These are phyloP conservation scores for Wickerhamomyces sydowiorum DNA, from an alignment of 805 yeast species.

Conservation along the genomic window DNA sequence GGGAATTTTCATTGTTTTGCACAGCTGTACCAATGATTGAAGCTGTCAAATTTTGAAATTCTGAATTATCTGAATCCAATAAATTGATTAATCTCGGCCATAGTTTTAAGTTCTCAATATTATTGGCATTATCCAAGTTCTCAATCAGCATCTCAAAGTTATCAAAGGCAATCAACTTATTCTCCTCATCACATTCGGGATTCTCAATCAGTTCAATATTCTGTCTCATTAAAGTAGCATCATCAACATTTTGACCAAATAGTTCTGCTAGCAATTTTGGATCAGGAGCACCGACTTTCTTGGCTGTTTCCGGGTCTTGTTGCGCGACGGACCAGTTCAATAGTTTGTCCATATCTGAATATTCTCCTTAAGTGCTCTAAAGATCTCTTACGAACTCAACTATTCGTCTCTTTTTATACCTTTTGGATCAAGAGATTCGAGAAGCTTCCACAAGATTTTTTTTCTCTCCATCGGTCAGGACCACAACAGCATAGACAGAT, in stretches of 20 bases:
- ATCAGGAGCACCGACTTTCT: slow-evolving; percentile 64
- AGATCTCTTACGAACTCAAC: too few relatives aligned
- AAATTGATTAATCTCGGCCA: slow-evolving; percentile 70
- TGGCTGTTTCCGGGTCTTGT: slow-evolving; percentile 65
- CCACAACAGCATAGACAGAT: too few relatives aligned
- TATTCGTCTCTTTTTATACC: too few relatives aligned
- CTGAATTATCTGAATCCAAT: slow-evolving; percentile 37
- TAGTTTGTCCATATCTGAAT: slow-evolving; percentile 69
- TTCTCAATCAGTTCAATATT: slow-evolving; percentile 55
- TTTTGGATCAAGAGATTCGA: too few relatives aligned
- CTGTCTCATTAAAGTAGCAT: slow-evolving; percentile 81
- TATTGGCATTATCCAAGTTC: slow-evolving; percentile 91
- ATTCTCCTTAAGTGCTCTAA: too few relatives aligned
- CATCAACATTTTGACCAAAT: slow-evolving; percentile 77
- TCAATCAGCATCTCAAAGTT: slow-evolving; percentile 92
- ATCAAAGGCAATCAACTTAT: slow-evolving; percentile 73
- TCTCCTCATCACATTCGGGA: slow-evolving; percentile 55
- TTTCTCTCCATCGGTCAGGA: too few relatives aligned
- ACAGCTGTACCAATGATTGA: slow-evolving; percentile 86
- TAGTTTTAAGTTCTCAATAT: slow-evolving; percentile 72
- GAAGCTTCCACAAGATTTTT: too few relatives aligned
- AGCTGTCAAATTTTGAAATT: slow-evolving; percentile 53
- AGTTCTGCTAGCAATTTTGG: slow-evolving; percentile 75
- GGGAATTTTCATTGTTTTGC: slow-evolving; percentile 81
- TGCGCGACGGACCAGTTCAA: slow-evolving; percentile 89